Conservation (phyloP, 768 basidiomycete genomes). For the Suillus alpinus region DNA sequence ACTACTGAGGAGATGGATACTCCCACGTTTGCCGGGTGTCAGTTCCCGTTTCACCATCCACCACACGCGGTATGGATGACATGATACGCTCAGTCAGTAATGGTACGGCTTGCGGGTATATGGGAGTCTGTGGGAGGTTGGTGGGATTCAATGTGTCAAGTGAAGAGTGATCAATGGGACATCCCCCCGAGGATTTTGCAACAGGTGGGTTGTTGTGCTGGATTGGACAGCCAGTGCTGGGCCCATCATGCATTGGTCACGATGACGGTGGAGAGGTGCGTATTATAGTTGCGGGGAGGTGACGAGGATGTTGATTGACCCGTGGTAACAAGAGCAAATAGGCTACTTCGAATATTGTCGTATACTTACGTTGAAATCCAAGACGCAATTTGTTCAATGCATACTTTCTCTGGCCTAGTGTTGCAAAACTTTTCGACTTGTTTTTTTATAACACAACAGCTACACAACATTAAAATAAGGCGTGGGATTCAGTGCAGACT, state of each 20-base stretch:
- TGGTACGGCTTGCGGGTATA: conserved; percentile 48
- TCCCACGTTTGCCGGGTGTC: conserved; percentile 62
- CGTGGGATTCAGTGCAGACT: no score
- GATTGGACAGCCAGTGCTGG: conserved; percentile 40
- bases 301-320: conserved; percentile 13
- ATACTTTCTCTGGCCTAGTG: no score
- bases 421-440: no score
- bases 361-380: background rate
- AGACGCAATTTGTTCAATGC: background rate
- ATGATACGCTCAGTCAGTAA: conserved; percentile 74
- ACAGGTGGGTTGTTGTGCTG: conserved; percentile 30
- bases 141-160: conserved; percentile 51
- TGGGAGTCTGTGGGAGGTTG: conserved; percentile 62
- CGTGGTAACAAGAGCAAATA: conserved; percentile 2
- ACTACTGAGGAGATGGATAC: conserved; percentile 96
- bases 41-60: conserved; percentile 15
- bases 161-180: conserved; percentile 58
- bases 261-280: conserved; percentile 8
- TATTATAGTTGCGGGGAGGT: conserved; percentile 11
- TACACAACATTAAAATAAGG: no score
- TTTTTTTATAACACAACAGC: no score
- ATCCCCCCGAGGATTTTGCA: conserved; percentile 40
- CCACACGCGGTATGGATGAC: conserved; percentile 83
- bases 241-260: conserved; percentile 12
- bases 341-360: background rate